Evolutionary conservation across 192 early-diverging fungal species (phyloP), one percentile per base, ranked within the genome.

Genomic region (Backusella morwellensis): DNA sequence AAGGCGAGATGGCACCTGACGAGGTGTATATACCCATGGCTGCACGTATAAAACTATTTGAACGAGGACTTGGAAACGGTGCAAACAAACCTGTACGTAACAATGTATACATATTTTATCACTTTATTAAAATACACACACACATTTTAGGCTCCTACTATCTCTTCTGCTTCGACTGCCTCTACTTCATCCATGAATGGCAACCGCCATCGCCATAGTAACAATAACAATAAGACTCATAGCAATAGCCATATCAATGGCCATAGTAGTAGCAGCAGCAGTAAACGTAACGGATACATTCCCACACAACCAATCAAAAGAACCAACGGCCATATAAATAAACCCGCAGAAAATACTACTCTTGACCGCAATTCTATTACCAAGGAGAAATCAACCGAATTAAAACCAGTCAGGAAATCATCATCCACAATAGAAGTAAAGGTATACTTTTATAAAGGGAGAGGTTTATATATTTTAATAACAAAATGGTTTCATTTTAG

Each of bases 11-110:
- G 66, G 23, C 66, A 7, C 50, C 73, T 12, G 68, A 59, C 14
- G 78, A 74, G 35, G 26, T 17, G 0, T 79, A 75, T 70, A 38
- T 79, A 19, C 68, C 78, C 0, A 35, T 79, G 52, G 73, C 78
- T 11, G 73, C 73, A n/a, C 67, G 78, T 34, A 59, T 79, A 34
- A 79, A 79, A 12, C n/a, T 70, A 44, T 79, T 79, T 52, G 78
- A 79, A 63, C 54, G 70, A 15, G 72, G 50, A 3, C 72, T 78
- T 40, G 71, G 72, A 9, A 74, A 78, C 34, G 72, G 77, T 15
- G 26, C 47, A 72, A 70, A 70, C 19, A 70, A 70, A 23, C 68
- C 35, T 41, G 68, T 36, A 70, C 11, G n/a, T 70, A 38, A 11
- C 12, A 44, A 7, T 35, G 14, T 35, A 67, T 67, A 19, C 35